Conservation (phyloP, 2,329 filamentous ascomycete genomes). For the Fusarium setosum region DNA sequence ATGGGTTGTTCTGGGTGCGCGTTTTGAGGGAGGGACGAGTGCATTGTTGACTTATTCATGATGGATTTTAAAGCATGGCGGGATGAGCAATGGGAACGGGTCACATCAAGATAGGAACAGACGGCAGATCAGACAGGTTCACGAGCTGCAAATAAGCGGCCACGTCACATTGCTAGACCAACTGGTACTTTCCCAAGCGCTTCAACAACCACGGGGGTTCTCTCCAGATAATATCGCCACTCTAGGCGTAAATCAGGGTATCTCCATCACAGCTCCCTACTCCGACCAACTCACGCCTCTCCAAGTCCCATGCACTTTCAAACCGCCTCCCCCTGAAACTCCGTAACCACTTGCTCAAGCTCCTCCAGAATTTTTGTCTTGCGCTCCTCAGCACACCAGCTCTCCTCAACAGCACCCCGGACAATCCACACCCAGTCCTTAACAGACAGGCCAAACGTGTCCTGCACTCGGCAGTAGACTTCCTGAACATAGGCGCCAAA, state of each 20-base stretch:
- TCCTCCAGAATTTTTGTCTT: slow-evolving; percentile 68
- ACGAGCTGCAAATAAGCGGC: background rate
- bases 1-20: background rate
- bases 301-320: slow-evolving; percentile 6
- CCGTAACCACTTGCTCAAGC: slow-evolving; percentile 45
- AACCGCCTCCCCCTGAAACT: slow-evolving; percentile 18
- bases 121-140: slow-evolving; percentile 8
- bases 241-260: slow-evolving; percentile 23
- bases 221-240: background rate
- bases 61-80: background rate
- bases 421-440: slow-evolving; percentile 76
- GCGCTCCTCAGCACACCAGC: slow-evolving; percentile 74
- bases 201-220: background rate
- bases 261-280: background rate
- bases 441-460: slow-evolving; percentile 71
- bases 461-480: slow-evolving; percentile 79
- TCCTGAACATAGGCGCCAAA: slow-evolving; percentile 81
- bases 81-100: slow-evolving; percentile 2
- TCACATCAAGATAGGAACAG: background rate
- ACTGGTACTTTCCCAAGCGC: background rate
- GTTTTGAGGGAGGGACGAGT: background rate
- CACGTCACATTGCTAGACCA: background rate
- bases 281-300: background rate
- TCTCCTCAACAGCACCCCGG: slow-evolving; percentile 71
- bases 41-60: slow-evolving; percentile 14